These are phyloP conservation scores for Phytophthora boehmeriae DNA, from an alignment of 352 stramenopile species.

Conservation along the genomic window DNA sequence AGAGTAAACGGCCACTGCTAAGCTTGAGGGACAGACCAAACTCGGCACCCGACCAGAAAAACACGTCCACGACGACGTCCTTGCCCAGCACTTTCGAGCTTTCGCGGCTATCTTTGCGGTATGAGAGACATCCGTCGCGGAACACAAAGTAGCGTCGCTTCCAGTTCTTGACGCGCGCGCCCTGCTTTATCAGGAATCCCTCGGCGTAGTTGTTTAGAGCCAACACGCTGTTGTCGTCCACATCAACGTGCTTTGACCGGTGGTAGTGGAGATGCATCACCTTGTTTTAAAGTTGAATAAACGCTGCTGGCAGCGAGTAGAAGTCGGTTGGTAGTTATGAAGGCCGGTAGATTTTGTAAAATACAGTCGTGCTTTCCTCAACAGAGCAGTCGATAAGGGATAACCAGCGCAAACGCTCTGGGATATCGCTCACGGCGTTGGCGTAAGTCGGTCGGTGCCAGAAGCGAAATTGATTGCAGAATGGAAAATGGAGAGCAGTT, in stretches of 20 bases:
- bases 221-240: constrained; percentile 43
- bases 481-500: constrained; percentile 6
- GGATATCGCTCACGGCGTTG: background rate
- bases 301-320: background rate
- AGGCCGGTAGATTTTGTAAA: background rate
- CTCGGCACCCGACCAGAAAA: constrained; percentile 53
- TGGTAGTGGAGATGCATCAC: constrained; percentile 30
- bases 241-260: constrained; percentile 20
- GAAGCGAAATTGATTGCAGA: constrained; percentile 29
- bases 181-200: constrained; percentile 71
- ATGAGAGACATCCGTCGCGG: constrained; percentile 61
- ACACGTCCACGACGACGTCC: constrained; percentile 57
- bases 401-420: background rate
- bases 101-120: constrained; percentile 66
- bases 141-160: constrained; percentile 84
- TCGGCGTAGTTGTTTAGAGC: constrained; percentile 70
- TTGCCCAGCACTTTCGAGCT: constrained; percentile 50
- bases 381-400: background rate
- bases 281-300: background rate
- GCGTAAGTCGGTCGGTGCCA: constrained; percentile 5
- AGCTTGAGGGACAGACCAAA: constrained; percentile 61
- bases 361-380: background rate
- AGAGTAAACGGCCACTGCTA: constrained; percentile 48
- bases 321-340: background rate
- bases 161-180: constrained; percentile 77